Evolutionary conservation across 2,329 filamentous ascomycete genomes (phyloP).

Genomic region (Penicillium sclerotigenum): DNA sequence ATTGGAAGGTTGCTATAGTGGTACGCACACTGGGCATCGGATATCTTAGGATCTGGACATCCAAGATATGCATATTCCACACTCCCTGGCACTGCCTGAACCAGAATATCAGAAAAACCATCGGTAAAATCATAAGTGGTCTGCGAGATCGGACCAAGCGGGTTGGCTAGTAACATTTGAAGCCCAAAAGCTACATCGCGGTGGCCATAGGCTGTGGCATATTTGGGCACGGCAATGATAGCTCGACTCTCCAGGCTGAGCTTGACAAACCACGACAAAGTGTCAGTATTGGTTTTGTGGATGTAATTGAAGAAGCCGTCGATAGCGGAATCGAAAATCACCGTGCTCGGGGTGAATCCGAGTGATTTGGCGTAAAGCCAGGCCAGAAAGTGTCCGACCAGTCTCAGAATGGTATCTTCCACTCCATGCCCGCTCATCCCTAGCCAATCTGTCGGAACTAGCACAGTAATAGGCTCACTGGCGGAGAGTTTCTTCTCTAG

Average conservation of each 20-base stretch:
- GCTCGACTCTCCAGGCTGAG: constrained; percentile 61
- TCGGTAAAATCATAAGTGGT: constrained; percentile 50
- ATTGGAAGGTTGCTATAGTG: constrained; percentile 45
- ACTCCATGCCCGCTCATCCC: not conserved
- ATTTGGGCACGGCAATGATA: constrained; percentile 52
- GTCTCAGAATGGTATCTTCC: not conserved
- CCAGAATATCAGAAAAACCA: constrained; percentile 45
- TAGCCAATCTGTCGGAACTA: constrained; percentile 8
- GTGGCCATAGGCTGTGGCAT: constrained; percentile 60
- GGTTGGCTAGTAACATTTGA: constrained; percentile 56
- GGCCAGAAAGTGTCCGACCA: not conserved
- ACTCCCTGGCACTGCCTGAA: constrained; percentile 32
- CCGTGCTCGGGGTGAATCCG: constrained; percentile 49
- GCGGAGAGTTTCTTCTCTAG: constrained; percentile 27
- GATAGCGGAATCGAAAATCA: constrained; percentile 47
- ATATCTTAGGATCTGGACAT: constrained; percentile 55
- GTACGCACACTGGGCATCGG: constrained; percentile 48
- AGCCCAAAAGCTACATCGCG: constrained; percentile 62
- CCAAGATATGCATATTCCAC: constrained; percentile 53
- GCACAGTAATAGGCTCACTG: constrained; percentile 7
- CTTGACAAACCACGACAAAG: constrained; percentile 57
- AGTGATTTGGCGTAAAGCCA: constrained; percentile 57
- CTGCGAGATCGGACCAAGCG: constrained; percentile 42
- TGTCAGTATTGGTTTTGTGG: constrained; percentile 48
- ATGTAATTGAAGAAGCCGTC: constrained; percentile 31